Base-by-base conservation (phyloP, 345 rosid species). In the Eucalyptus camaldulensis region DNA sequence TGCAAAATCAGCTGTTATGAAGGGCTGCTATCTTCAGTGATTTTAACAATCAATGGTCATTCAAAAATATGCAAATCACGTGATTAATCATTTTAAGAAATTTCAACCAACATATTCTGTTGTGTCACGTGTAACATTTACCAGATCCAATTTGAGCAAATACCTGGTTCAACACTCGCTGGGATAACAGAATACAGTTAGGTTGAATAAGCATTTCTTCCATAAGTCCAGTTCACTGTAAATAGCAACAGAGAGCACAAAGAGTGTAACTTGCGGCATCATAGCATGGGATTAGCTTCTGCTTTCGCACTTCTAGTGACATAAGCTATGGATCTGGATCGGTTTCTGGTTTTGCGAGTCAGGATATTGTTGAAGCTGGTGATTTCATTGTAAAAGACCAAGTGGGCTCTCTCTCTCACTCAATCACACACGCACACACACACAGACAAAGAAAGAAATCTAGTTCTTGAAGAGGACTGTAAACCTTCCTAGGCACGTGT, bases 291-390 rank as follows among this genome's bases (percentile, higher is more conserved):
- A 90, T 40, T 91, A 60, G 92, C 95, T 58, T 92, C 93, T 62
- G 93, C 92, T 67, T 92, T 88, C 86, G 87, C 92, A 87, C 91
- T 92, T 60, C 91, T 91, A 3, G 40, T 15, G 80, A 69, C 43
- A 95, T 96, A 91, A 89, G 86, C 62, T 94, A 91, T 91, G 97
- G 96, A 33, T 94, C 96, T 54, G 96, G 99, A 54, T 92, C 92
- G 91, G 92, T 96, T 87, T 94, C 94, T 85, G 99, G 99, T 58
- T 94, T 96, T 93, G 92, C 91, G 43, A 95, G 97, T 88, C 93
- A 95, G 87, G 99, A 96, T 87, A 94, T 92, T 88, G 95, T 96
- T 88, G 85, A 91, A 93, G 93, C 95, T 56, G 96, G 98, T 53
- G 92, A 90, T 87, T 92, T 96, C 86, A 90, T 92, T 43, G 94